Base-by-base conservation (phyloP, 441 rosid species). In the Brassica balearica region DNA sequence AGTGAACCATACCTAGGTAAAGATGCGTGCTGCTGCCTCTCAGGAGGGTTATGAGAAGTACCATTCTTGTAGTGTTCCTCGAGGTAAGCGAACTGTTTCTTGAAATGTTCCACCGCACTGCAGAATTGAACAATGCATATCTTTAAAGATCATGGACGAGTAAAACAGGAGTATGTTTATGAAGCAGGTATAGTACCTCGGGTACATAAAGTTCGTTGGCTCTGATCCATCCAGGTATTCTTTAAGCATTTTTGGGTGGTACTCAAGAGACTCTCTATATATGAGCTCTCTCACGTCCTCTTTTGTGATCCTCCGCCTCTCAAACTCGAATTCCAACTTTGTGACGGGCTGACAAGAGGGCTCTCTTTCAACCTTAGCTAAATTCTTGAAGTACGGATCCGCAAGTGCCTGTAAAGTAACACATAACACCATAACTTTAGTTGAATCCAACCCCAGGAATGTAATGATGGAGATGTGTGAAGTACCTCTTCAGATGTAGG, bases 21-120 rank as follows among this genome's bases (percentile, higher is more conserved):
- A 15, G 98, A 95, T 77, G 95, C 94, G 68, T 95, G 98, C 51
- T 91, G 95, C 84, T 91, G 97, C 82, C 98, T 90, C 84, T 92
- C 97, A 0, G 86, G 97, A 60, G 98, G 97, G 75, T 85, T 73
- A 80, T 81, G 96, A 77, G 91, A 81, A 60, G 90, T 83, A 76
- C 97, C 93, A 73, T 91, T 91, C 82, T 88, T 95, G 71, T 92
- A 92, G 81, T 92, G 97, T 86, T 95, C 97, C 85, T 95, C 97
- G 1, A 92, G 97, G 86, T 65, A 90, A 64, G 98, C 95, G 87
- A 94, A 94, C 71, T 94, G 98, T 87, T 95, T 92, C 88, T 95
- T 95, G 80, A 95, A 95, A 88, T 95, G 97, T 60, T 95, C 98
- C 65, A 92, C 97, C 8, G 98, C 98, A 85, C 98, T 94, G 89